Base-by-base conservation (phyloP, 352 stramenopile genomes). In the Globisporangium echinulatum region DNA sequence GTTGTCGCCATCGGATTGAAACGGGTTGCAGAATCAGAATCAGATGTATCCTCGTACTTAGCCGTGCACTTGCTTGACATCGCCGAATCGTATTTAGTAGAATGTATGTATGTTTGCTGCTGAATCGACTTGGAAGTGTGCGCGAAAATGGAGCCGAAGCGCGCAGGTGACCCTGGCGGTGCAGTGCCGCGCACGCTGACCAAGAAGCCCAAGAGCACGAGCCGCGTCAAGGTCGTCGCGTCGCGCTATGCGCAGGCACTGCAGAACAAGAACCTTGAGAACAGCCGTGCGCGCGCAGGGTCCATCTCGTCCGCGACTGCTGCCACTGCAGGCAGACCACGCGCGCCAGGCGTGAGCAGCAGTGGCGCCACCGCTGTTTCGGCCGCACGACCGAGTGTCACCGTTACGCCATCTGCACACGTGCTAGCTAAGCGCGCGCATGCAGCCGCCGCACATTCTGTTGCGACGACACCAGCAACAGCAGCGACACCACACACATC, bases 161-260 rank as follows among this genome's bases (percentile, higher is more conserved):
- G 46, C 2, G 5, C 37, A 8, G 48, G 58, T 42, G 42, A 61
- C 5, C 25, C 52, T 37, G 8, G 52, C 17, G 33, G 25, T 39
- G 52, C 17, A 3, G 17, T n/a, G 46, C 55, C 37, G 52, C 38
- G 25, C 25, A 53, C 52, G 46, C 52, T 52, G 9, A 40, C 38
- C 17, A 67, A 62, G 61, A 62, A 67, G 50, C 52, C 37, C n/a
- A 58, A 54, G 54, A 61, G 49, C 48, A 13, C 48, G 48, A 57
- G 38, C 15, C 25, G 51, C 40, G 61, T 85, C 37, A 78, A 82
- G 58, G 76, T 90, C 17, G 70, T 88, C 8, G 67, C 75, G 9
- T 90, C 80, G 17, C 68, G 72, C 3, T 90, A 88, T 52, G 74
- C 72, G 39, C 72, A 86, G 63, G 64, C 74, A 15, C 54, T 90